phyloP scores from a whole-genome alignment of 345 rosid genomes.

The Zanthoxylum bungeanum region DNA sequence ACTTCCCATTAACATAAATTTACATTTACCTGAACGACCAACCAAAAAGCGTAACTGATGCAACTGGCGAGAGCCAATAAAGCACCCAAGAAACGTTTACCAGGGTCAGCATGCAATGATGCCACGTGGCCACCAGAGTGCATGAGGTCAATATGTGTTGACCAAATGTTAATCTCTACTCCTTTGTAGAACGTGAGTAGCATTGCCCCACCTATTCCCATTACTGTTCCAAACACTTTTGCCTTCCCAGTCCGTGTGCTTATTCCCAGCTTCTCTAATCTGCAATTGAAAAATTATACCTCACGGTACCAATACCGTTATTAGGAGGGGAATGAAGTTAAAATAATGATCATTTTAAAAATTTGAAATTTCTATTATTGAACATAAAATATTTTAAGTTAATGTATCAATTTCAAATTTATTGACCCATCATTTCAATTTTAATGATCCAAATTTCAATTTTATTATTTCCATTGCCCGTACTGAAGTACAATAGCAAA shows the following conservation, averaged over 20 bases:
- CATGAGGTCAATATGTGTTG: conserved; percentile 37
- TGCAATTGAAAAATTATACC: conserved; percentile 4
- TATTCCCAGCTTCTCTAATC: conserved; percentile 42
- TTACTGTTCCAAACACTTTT: conserved; percentile 46
- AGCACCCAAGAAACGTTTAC: conserved; percentile 24
- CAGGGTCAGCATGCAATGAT: background rate
- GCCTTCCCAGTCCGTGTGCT: conserved; percentile 36
- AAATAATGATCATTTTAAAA: too few relatives aligned
- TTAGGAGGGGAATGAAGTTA: too few relatives aligned
- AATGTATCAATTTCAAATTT: too few relatives aligned
- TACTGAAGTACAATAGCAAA: too few relatives aligned
- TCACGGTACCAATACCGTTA: too few relatives aligned
- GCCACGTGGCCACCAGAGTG: conserved; percentile 9
- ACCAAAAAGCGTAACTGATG: conserved; percentile 29
- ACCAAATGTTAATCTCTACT: conserved; percentile 19
- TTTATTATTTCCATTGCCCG: too few relatives aligned
- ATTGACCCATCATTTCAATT: too few relatives aligned
- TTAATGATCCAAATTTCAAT: too few relatives aligned
- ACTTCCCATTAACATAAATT: too few relatives aligned
- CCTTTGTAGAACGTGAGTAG: conserved; percentile 60
- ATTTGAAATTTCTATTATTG: too few relatives aligned
- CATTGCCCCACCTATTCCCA: conserved; percentile 59
- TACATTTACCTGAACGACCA: conserved; percentile 44
- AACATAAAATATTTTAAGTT: too few relatives aligned
- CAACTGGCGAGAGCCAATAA: conserved; percentile 24